Evolutionary conservation across 192 early-diverging fungal genomes (phyloP), one percentile per base, ranked within the genome.

Genomic region (Backusella luteola): DNA sequence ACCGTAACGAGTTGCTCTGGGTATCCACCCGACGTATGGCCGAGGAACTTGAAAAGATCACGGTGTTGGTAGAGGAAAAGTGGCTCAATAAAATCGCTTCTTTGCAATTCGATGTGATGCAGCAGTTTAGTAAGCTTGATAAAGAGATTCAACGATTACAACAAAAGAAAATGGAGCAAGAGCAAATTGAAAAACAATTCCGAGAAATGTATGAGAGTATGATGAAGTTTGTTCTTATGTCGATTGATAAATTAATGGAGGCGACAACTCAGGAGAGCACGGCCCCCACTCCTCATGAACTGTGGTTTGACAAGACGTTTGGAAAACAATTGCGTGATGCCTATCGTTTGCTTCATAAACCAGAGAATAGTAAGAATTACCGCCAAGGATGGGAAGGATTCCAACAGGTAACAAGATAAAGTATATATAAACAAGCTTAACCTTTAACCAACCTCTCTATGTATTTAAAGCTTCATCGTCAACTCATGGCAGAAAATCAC

Each of bases 1-100:
- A 72, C 4, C 74, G 74, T 0, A 83, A 90, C 34, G 77, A 79
- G n/a, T 74, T 73, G 8, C 56, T 90, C 11, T 79, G 94, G 23
- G 67, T 80, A 0, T 89, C 92, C 66, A 86, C 90, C 0, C 79
- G 81, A 32, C 79, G 77, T 19, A 81, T 91, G 75, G 88, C 93
- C 19, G 81, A 83, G 15, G 91, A 93, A 72, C 78, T 95, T 23
- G 87, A 91, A 52, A 81, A 87, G 34, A 80, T 94, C 0, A 93
- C 94, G 0, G 93, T 96, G 29, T 76, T 96, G 3, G 94, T 94
- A 90, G 94, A 95, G 74, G 94, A 96, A 81, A 83, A 82, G 19
- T 94, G 93, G 93, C 79, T 89, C n/a, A 88, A 94, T 70, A 86
- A 84, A 77, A 87, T 96, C 29, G 81, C 84, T 9, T 79, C 86